Percentiles rank a stretch among this genome's conserved stretches.
phyloP scores from a whole-genome alignment of 208 protist species.

The Herpetomonas samuelpessoai region DNA sequence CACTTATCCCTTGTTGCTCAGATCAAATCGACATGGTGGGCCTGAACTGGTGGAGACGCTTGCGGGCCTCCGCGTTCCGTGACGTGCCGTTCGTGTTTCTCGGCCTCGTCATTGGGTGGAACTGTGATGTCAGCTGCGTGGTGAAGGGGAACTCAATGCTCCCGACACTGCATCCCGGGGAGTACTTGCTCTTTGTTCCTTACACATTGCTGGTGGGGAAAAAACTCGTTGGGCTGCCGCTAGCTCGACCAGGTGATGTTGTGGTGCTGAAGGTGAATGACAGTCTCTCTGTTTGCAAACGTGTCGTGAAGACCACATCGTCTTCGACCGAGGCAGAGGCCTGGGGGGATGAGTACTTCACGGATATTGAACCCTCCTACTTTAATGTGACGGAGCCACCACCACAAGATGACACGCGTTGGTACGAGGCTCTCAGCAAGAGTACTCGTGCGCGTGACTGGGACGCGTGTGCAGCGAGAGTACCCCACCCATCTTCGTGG shows the following conservation, averaged over 20 bases:
- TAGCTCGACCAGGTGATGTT: constrained; percentile 51
- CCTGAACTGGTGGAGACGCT: constrained; percentile 12
- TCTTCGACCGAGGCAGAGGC: constrained; percentile 21
- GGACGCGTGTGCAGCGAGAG: constrained; percentile 58
- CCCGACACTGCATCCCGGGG: constrained; percentile 60
- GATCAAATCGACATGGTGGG: too few relatives aligned
- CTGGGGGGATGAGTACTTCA: constrained; percentile 51
- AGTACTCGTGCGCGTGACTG: constrained; percentile 48
- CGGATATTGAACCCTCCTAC: constrained; percentile 12
- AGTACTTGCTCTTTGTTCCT: constrained; percentile 69
- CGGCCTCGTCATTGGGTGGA: constrained; percentile 70
- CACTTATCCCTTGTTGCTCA: too few relatives aligned
- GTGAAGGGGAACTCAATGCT: constrained; percentile 77
- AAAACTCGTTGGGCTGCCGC: constrained; percentile 14
- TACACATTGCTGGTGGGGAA: constrained; percentile 38
- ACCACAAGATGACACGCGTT: constrained; percentile 18
- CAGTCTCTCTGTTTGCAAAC: constrained; percentile 75
- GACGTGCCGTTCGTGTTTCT: constrained; percentile 62
- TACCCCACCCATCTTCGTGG: constrained; percentile 40
- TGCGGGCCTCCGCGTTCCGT: constrained; percentile 22
- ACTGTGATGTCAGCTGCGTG: constrained; percentile 56
- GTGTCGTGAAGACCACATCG: constrained; percentile 45
- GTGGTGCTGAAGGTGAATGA: constrained; percentile 68
- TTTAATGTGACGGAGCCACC: not conserved
- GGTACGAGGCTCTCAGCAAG: constrained; percentile 22